Evolutionary conservation across 352 stramenopile genomes (phyloP).

Genomic region (Pythium myriotylum): DNA sequence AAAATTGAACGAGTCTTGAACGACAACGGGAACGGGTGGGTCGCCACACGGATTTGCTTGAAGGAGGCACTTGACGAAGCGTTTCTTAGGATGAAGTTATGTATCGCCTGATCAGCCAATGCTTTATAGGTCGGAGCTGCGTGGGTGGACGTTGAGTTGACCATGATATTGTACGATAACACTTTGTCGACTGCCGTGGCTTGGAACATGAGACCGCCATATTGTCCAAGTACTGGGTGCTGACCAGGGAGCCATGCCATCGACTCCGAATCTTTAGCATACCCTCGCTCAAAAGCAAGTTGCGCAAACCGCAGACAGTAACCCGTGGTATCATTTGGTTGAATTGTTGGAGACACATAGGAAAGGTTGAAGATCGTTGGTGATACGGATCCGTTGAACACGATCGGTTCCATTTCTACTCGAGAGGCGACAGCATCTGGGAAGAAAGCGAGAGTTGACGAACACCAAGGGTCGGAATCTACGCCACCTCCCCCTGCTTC

Average conservation of each 20-base stretch:
- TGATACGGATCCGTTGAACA: conserved; percentile 37
- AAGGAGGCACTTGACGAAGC: neutral
- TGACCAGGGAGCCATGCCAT: conserved; percentile 10
- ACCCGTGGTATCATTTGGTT: conserved; percentile 52
- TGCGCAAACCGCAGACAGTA: conserved; percentile 65
- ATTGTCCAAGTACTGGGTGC: conserved; percentile 42
- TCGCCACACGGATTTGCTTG: conserved; percentile 39
- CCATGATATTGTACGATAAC: conserved; percentile 63
- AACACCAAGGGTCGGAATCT: conserved; percentile 20
- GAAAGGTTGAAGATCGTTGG: conserved; percentile 56
- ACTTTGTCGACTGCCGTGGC: conserved; percentile 38
- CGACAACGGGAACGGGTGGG: conserved; percentile 61
- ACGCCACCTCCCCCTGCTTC: neutral
- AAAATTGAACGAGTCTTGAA: conserved; percentile 62
- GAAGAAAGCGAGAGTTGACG: conserved; percentile 23
- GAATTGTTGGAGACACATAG: conserved; percentile 44
- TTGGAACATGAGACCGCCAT: conserved; percentile 56
- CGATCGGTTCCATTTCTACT: conserved; percentile 35
- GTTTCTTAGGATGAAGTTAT: conserved; percentile 44
- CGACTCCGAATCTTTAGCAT: conserved; percentile 30
- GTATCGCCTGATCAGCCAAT: conserved; percentile 58
- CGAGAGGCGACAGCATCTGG: conserved; percentile 30
- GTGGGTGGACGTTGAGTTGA: conserved; percentile 56
- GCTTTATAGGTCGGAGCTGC: conserved; percentile 57
- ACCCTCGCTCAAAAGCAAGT: conserved; percentile 49